Evolutionary conservation across 2,329 filamentous ascomycete species (phyloP), one percentile per base, ranked within the genome.

Genomic region (Curvularia eragrostidis): DNA sequence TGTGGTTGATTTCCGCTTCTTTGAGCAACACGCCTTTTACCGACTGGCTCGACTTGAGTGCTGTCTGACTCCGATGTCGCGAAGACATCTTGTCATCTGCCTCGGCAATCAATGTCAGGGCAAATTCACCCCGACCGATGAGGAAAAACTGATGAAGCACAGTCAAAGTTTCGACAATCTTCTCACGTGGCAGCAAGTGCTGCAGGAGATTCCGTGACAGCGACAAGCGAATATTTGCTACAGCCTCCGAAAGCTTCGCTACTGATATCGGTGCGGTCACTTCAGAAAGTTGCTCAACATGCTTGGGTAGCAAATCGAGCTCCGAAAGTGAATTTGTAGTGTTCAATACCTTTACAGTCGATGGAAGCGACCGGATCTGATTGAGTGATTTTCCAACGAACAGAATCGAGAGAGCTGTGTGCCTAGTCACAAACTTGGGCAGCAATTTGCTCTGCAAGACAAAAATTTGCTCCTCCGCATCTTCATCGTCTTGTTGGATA

Each of bases 311-410:
- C 48, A 91, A 83, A 18, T 85, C 82, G 4, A 87, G 78, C 28
- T 87, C 85, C 3, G 76, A 79, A 10, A 71, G 65, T 3, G 68
- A 70, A 15, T 72, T 66, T 5, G 68, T 63, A 9, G 56, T 51
- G 26, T 62, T 61, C 23, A 73, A 70, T 7, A 70, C 66, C 28
- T 73, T 73, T 24, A 70, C 66, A 12, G 71, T 57, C 59, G 73
- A 54, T 7, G 69, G 67, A 42, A 76, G 53, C 65, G 79, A 60
- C 48, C 90, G 85, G 53, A 97, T 89, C 64, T 96, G 91, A 66
- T 96, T 92, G 46, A 98, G 81, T 0, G 93, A 96, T 63, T 90
- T 91, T 10, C 95, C 95, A 61, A 97, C 89, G 71, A 97, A 97
- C 5, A 97, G 80, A 74, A 98, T 91, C 0, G 93, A 97, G 3